Evolutionary conservation across 2,329 filamentous ascomycete genomes (phyloP).

Genomic region (Fusarium ambrosium): DNA sequence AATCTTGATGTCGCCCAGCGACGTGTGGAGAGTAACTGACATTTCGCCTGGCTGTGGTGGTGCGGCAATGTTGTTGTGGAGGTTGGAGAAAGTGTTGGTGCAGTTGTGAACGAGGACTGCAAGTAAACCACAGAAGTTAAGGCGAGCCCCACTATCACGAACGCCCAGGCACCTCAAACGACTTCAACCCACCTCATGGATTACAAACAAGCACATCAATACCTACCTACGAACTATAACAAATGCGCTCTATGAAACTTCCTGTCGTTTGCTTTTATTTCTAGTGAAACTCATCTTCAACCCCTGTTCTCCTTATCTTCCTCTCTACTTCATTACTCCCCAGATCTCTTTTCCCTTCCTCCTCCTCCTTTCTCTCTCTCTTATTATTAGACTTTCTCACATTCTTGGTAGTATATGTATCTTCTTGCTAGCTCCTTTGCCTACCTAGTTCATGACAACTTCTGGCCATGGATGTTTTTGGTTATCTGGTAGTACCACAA

Average conservation of each 20-base stretch:
- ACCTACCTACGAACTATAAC: background rate
- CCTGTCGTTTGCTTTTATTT: background rate
- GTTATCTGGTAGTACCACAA: background rate
- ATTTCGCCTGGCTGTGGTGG: conserved; percentile 53
- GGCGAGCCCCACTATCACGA: background rate
- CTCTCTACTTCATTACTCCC: background rate
- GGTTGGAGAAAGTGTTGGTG: background rate
- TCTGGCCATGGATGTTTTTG: background rate
- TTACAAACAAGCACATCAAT: background rate
- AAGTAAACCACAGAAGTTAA: background rate
- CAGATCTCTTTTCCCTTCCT: background rate
- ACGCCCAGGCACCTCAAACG: background rate
- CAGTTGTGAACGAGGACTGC: background rate
- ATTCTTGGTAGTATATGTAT: background rate
- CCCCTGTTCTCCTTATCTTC: background rate
- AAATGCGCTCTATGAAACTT: background rate
- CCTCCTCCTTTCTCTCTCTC: background rate
- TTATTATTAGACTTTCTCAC: background rate
- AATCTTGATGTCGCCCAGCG: conserved; percentile 90
- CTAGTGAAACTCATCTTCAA: background rate
- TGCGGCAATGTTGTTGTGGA: background rate
- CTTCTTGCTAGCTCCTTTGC: background rate
- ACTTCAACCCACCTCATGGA: background rate
- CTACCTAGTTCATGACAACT: background rate
- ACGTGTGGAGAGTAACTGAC: conserved; percentile 86